Evolutionary conservation across 768 basidiomycete genomes (phyloP).

Genomic region (Suillus americanus): DNA sequence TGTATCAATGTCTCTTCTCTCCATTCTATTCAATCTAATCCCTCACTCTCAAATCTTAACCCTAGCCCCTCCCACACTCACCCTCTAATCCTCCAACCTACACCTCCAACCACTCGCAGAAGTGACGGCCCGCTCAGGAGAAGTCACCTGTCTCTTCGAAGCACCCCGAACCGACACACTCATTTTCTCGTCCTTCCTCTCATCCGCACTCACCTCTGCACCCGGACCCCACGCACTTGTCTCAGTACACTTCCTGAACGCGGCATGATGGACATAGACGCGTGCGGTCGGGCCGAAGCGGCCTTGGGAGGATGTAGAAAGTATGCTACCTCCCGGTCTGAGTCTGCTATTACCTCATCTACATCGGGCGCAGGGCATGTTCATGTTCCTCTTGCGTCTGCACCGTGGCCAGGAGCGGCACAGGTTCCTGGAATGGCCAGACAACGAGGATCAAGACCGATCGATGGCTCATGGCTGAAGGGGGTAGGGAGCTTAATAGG

Average conservation of each 20-base stretch:
- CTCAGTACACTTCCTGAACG: slow-evolving; percentile 10
- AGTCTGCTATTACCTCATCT: not conserved
- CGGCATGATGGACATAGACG: slow-evolving; percentile 24
- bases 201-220: not conserved
- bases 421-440: slow-evolving; percentile 7
- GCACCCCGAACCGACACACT: slow-evolving; percentile 18
- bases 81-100: slow-evolving; percentile 42
- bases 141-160: slow-evolving; percentile 69
- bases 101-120: slow-evolving; percentile 60
- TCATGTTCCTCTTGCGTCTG: not conserved
- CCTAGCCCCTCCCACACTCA: not conserved
- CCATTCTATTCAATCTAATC: no score
- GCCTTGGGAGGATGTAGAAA: slow-evolving; percentile 70
- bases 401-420: not conserved
- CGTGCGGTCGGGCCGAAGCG: slow-evolving; percentile 70
- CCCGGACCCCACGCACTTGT: slow-evolving; percentile 10
- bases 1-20: not conserved
- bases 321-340: slow-evolving; percentile 20
- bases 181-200: slow-evolving; percentile 15
- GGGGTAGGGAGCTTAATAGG: slow-evolving; percentile 84
- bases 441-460: slow-evolving; percentile 36
- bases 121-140: slow-evolving; percentile 65
- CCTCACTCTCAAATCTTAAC: no score
- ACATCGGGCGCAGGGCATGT: not conserved
- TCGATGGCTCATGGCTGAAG: slow-evolving; percentile 72